These are phyloP conservation scores for Haematococcus sp. DNA, from an alignment of 139 green algal species.

Conservation along the genomic window DNA sequence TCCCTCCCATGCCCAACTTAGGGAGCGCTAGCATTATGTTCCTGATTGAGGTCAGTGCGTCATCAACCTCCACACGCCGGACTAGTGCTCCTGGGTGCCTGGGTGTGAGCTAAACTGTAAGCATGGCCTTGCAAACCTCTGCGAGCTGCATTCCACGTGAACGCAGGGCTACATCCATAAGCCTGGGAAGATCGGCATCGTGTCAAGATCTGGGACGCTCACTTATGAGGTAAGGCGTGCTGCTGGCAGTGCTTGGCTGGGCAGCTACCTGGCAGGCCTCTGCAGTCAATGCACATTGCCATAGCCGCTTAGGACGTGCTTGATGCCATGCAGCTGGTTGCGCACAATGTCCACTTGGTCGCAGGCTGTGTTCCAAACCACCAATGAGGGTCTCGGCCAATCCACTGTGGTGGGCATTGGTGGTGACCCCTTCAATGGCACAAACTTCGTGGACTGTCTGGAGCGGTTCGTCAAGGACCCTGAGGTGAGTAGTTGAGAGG, in stretches of 20 bases:
- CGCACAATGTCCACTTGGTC: no score
- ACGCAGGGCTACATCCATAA: conserved; percentile 99
- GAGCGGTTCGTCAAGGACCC: conserved; percentile 94
- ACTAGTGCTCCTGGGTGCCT: no score
- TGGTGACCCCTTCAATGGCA: conserved; percentile 94
- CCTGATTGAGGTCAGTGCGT: no score
- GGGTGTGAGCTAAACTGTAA: no score
- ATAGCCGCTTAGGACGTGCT: no score
- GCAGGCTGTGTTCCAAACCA: conserved; percentile 96
- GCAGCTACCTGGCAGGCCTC: not conserved
- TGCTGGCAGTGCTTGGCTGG: no score
- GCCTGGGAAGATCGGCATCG: conserved; percentile 91
- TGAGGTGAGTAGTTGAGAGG: conserved; percentile 53
- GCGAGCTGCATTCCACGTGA: no score
- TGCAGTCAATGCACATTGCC: not conserved
- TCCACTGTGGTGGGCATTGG: conserved; percentile 94
- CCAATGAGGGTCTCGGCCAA: conserved; percentile 87
- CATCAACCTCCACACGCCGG: no score
- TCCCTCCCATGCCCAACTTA: no score
- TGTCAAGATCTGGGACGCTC: conserved; percentile 95
- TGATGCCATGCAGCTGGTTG: no score
- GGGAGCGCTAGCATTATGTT: no score
- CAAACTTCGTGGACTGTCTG: conserved; percentile 99
- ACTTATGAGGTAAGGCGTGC: conserved; percentile 98
- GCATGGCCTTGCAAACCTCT: no score